Conservation (phyloP, 2,329 filamentous ascomycete genomes). For the Kalmusia sp. region DNA sequence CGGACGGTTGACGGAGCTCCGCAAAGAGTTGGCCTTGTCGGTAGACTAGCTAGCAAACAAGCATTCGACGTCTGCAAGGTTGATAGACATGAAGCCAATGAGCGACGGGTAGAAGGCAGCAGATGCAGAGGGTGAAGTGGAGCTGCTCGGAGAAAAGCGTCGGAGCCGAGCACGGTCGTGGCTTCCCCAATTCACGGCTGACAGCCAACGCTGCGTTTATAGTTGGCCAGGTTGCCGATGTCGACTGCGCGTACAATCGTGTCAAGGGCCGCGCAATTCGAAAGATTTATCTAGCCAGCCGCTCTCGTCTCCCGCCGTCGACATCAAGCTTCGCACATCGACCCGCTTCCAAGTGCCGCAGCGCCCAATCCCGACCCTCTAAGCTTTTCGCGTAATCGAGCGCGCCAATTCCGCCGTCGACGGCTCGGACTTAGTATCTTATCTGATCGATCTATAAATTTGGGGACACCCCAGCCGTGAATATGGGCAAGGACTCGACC, state of each 20-base stretch:
- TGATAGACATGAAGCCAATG: background rate
- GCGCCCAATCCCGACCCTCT: background rate
- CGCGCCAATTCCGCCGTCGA: constrained; percentile 36
- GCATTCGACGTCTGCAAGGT: background rate
- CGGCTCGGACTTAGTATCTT: constrained; percentile 31
- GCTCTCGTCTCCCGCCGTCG: background rate
- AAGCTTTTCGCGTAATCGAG: constrained; percentile 22
- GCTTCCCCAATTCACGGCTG: background rate
- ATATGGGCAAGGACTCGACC: constrained; percentile 29
- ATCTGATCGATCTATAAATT: constrained; percentile 39
- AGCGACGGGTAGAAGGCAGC: background rate
- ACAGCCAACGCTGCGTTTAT: background rate
- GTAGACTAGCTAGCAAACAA: background rate
- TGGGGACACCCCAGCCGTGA: constrained; percentile 8
- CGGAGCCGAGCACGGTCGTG: constrained; percentile 6
- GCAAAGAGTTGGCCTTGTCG: background rate
- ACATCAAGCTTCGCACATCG: background rate
- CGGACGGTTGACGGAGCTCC: background rate
- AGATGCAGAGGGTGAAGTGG: background rate
- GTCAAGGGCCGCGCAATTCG: background rate
- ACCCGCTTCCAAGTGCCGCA: background rate
- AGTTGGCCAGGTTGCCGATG: background rate
- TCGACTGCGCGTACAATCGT: background rate
- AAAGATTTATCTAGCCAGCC: background rate
- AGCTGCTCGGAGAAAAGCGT: constrained; percentile 8